Percentiles rank a stretch among this genome's conserved stretches.
Conservation (phyloP, 73 alveolate genomes). For the Tetrahymena borealis region DNA sequence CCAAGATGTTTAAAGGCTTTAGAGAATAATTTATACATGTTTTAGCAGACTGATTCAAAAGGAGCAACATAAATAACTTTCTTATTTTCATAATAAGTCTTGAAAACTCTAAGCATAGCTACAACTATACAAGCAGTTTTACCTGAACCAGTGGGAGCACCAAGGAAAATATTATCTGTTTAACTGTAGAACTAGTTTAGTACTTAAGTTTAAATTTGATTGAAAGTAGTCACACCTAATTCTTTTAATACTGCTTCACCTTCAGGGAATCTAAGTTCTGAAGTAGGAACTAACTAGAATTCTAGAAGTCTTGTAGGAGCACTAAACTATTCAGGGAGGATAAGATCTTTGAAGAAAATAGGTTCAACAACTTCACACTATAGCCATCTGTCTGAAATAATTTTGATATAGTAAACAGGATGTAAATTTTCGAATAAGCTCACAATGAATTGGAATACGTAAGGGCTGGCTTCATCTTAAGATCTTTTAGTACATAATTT, state of each 20-base stretch:
- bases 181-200: conserved; percentile 66
- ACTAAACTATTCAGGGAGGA: conserved; percentile 96
- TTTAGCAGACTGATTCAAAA: conserved; percentile 28
- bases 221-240: conserved; percentile 56
- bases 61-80: conserved; percentile 68
- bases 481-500: conserved; percentile 57
- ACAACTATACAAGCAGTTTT: conserved; percentile 75
- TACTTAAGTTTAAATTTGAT: conserved; percentile 84
- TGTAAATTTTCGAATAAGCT: conserved; percentile 97
- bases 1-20: conserved; percentile 13
- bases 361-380: conserved; percentile 89
- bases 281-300: conserved; percentile 21
- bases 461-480: conserved; percentile 2
- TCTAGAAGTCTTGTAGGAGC: conserved; percentile 59
- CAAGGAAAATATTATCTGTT: conserved; percentile 87
- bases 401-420: conserved; percentile 90
- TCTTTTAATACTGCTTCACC: conserved; percentile 40
- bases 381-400: conserved; percentile 94
- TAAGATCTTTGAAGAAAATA: conserved; percentile 89
- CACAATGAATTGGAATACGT: conserved; percentile 86
- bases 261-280: conserved; percentile 26
- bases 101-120: conserved; percentile 74
- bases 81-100: conserved; percentile 49
- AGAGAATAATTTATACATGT: conserved; percentile 37
- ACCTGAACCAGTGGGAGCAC: conserved; percentile 85